Base-by-base conservation (phyloP, 139 green algal genomes). In the Yamagishiella unicocca region DNA sequence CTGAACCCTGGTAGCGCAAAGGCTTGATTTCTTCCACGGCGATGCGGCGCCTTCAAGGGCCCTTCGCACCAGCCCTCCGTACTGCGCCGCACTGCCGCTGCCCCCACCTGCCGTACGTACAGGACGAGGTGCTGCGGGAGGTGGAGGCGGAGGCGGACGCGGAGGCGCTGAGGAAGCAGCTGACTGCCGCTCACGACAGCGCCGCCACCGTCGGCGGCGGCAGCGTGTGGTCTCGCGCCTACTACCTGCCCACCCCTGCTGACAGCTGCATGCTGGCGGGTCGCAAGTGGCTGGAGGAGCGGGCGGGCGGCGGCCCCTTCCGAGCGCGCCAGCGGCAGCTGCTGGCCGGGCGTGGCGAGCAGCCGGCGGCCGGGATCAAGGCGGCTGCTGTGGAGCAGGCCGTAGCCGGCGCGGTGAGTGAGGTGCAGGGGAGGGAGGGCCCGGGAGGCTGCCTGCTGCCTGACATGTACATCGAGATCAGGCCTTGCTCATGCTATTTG, bases 271-370 rank as follows among this genome's bases (percentile, higher is more conserved):
- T 71, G 37, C 35, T 71, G 37, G 54, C 54, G 37, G 54, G 5
- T 1, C 45, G 76, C 1, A 37, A 37, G 7, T 84, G 76, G 76
- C 53, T 84, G 54, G 76, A 84, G 53, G 54, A 72, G 76, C 42
- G 37, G n/a, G 76, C 54, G 19, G 54, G 76, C 35, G 76, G 76
- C 24, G 76, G 76, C 35, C 76, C 76, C 24, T 84, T 84, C 76
- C 54, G 54, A 1, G 31, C 46, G 17, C 4, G 46, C 17, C 46
- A 67, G 74, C 46, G 21, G 74, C 31, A 22, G 46, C 74, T 45
- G 46, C 74, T 68, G 74, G 31, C 31, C 9, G 22, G 7, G 9
- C 43, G 42, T 42, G n/a, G 14, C 12, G 45, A 27, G 45, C 22
- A 12, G 45, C 29, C 5, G 45, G 73, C 5, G 19, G 40, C 38